Conservation (phyloP, 2,329 filamentous ascomycete species). For the Aspergillus uvarum region DNA sequence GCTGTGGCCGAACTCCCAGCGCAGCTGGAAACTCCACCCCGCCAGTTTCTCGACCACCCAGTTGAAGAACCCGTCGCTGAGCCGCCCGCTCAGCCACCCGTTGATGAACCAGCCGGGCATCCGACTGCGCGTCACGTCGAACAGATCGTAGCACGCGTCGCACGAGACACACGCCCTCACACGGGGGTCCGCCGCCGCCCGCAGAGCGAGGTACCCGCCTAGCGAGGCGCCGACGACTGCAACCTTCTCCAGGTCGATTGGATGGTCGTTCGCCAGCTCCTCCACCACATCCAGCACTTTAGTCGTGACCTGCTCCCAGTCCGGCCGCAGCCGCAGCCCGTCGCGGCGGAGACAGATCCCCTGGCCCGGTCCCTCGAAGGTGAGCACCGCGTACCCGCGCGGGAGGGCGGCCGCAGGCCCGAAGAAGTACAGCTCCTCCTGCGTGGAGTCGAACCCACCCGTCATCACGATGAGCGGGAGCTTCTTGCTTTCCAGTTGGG, state of each 20-base stretch:
- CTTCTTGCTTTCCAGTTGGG: constrained; percentile 11
- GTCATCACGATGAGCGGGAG: constrained; percentile 38
- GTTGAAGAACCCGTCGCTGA: too few relatives aligned
- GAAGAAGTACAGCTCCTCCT: constrained; percentile 46
- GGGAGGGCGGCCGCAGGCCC: constrained; percentile 23
- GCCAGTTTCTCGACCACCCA: too few relatives aligned
- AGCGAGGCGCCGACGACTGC: constrained; percentile 42
- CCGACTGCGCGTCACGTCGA: too few relatives aligned
- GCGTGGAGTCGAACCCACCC: constrained; percentile 39
- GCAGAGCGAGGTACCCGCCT: constrained; percentile 50
- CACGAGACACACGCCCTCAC: constrained; percentile 45
- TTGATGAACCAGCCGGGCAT: too few relatives aligned
- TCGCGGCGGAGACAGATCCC: constrained; percentile 37
- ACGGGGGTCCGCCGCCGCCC: constrained; percentile 43
- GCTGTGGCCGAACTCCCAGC: too few relatives aligned
- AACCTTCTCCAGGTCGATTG: constrained; percentile 39
- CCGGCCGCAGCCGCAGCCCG: constrained; percentile 33
- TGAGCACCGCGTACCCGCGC: constrained; percentile 47
- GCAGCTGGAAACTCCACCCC: too few relatives aligned
- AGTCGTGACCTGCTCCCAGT: constrained; percentile 40
- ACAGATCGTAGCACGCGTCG: too few relatives aligned
- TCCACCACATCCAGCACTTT: constrained; percentile 33
- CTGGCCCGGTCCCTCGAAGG: constrained; percentile 51
- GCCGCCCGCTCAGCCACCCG: too few relatives aligned
- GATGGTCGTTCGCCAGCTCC: not conserved